Evolutionary conservation across 768 basidiomycete species (phyloP).

Genomic region (Mycena metata): DNA sequence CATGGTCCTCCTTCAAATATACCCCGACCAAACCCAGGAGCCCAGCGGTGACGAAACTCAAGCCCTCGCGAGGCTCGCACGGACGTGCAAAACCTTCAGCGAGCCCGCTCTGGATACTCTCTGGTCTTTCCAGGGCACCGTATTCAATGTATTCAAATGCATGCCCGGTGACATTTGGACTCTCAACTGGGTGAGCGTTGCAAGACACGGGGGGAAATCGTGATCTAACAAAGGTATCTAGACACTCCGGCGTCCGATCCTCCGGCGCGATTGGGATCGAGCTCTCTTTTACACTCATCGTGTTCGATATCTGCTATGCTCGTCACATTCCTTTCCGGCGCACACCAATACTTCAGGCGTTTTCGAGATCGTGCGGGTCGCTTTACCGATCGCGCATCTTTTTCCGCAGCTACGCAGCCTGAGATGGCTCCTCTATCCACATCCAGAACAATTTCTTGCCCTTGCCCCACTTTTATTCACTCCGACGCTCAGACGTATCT

Average conservation of each 20-base stretch:
- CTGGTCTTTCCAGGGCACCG: background rate
- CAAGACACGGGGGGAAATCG: no score
- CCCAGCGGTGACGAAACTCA: no score
- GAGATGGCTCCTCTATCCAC: background rate
- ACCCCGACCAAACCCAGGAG: no score
- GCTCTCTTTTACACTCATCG: no score
- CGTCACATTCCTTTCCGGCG: no score
- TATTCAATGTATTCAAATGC: background rate
- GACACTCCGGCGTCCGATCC: no score
- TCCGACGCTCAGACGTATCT: background rate
- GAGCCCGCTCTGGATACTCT: background rate
- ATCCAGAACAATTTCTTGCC: background rate
- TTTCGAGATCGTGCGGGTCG: background rate
- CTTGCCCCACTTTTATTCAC: background rate
- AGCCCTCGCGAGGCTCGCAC: slow-evolving; percentile 1
- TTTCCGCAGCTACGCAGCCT: background rate
- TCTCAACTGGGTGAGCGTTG: no score
- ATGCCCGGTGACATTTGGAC: background rate
- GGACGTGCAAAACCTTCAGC: background rate
- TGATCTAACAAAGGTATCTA: no score
- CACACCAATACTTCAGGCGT: background rate
- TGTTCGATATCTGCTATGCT: no score
- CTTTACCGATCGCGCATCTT: background rate
- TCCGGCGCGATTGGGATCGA: no score
- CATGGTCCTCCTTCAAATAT: no score